Base-by-base conservation (phyloP, 257 asterid species). In the Thymus mandschuricus region DNA sequence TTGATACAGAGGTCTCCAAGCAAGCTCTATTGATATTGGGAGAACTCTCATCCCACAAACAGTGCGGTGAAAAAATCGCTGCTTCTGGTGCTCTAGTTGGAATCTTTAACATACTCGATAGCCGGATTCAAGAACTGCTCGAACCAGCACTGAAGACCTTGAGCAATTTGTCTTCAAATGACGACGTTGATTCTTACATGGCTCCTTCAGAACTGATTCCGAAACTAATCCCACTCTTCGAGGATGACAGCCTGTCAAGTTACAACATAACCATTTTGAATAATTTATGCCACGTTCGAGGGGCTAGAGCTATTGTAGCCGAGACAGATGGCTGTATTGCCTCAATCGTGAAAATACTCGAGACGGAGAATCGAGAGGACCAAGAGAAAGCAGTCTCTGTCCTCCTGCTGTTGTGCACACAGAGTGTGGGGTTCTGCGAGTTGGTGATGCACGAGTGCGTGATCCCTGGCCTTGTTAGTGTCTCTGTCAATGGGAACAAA, bases 401-500 rank as follows among this genome's bases (percentile, higher is more conserved):
- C 52, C 97, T 95, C 72, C 92, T 91, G 10, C 83, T 87, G 4
- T 45, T 92, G 66, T 95, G 98, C 87, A 78, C 84, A 44, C 87
- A 86, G 50, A 59, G 87, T 0, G 69, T 51, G 21, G 66, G 72
- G 3, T 86, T 79, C 54, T 84, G 96, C 73, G 72, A 70, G 73
- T 63, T 88, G 66, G 92, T 86, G 30, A 85, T 91, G 96, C 80
- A 80, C 0, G 98, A 91, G 69, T 93, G 92, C 10, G 86, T 85
- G 21, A 76, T 91, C 72, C 90, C 98, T 0, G 81, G 79, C 68
- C 95, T 95, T 2, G 76, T 82, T 9, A 61, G 45, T 10, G 68
- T 91, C 27, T 85, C 92, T 1, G 13, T 77, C 51, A 94, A 85
- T 11, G 98, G 98, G 63, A 94, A 78, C 73, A 41, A 59, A 60